Evolutionary conservation across 2,329 filamentous ascomycete genomes (phyloP).

Genomic region (Cladosporium sp.): DNA sequence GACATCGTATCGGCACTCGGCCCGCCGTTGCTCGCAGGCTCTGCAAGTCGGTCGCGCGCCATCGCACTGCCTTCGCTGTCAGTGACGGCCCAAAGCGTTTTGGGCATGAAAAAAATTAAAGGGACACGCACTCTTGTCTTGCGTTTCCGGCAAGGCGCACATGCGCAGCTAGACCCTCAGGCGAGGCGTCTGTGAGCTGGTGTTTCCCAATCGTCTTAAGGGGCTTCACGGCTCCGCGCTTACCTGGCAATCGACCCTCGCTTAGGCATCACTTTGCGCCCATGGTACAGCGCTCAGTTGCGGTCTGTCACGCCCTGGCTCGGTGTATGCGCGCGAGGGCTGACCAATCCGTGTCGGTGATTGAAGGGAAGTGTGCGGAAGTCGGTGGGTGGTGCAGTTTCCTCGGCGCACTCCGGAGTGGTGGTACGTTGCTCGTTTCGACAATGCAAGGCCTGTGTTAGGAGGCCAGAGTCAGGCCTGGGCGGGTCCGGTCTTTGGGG

Average conservation of each 20-base stretch:
- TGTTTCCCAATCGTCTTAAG: not conserved
- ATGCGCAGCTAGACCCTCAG: conserved; percentile 2
- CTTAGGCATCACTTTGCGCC: conserved; percentile 10
- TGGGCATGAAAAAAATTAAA: not conserved
- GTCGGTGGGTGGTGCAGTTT: not conserved
- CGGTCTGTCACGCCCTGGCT: conserved; percentile 1
- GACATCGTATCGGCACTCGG: conserved; percentile 10
- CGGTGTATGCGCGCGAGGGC: not conserved
- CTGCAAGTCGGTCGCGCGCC: conserved; percentile 5
- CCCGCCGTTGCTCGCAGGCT: conserved; percentile 9
- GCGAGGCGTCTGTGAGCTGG: conserved; percentile 3
- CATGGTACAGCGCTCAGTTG: conserved; percentile 6
- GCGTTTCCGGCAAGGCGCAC: conserved; percentile 10
- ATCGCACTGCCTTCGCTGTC: conserved; percentile 9
- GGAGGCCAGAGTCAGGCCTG: no score
- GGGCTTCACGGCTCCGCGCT: not conserved
- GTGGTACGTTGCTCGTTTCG: not conserved
- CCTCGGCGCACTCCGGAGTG: not conserved
- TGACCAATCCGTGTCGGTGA: conserved; percentile 5
- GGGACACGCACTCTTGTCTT: conserved; percentile 10
- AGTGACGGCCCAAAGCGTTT: not conserved
- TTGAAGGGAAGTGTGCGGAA: no score
- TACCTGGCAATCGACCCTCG: conserved; percentile 12
- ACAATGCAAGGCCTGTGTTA: not conserved
- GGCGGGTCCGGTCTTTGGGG: no score